phyloP scores from a whole-genome alignment of 495 filamentous ascomycete genomes.

The Penicillium paradoxum region DNA sequence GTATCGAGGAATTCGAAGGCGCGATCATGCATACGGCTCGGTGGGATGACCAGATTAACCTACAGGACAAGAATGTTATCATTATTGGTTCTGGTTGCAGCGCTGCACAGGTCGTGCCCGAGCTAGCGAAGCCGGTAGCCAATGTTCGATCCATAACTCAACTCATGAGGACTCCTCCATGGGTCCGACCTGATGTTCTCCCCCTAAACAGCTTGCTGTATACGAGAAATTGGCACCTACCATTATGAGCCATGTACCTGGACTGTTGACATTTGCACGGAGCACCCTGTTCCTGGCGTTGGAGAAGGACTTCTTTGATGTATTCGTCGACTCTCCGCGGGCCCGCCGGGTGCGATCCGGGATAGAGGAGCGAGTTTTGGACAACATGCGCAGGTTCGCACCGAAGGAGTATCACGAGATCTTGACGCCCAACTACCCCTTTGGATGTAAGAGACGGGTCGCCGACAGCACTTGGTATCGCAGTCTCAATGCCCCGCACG shows the following conservation, averaged over 20 bases:
- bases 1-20: slow-evolving; percentile 51
- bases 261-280: slow-evolving; percentile 33
- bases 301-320: slow-evolving; percentile 34
- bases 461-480: slow-evolving; percentile 53
- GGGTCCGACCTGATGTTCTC: slow-evolving; percentile 41
- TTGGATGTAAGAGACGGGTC: slow-evolving; percentile 60
- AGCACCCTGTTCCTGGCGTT: slow-evolving; percentile 23
- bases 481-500: slow-evolving; percentile 47
- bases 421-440: slow-evolving; percentile 54
- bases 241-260: slow-evolving; percentile 41
- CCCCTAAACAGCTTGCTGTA: slow-evolving; percentile 6
- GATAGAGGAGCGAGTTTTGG: slow-evolving; percentile 36
- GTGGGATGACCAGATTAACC: slow-evolving; percentile 46
- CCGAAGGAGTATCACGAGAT: slow-evolving; percentile 62
- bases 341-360: slow-evolving; percentile 22
- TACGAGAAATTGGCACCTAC: slow-evolving; percentile 41
- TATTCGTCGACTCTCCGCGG: slow-evolving; percentile 29
- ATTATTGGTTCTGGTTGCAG: slow-evolving; percentile 61
- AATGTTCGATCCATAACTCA: slow-evolving; percentile 57
- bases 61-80: slow-evolving; percentile 50
- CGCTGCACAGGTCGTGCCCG: slow-evolving; percentile 43
- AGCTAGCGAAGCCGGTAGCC: slow-evolving; percentile 31
- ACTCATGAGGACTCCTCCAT: slow-evolving; percentile 59
- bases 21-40: slow-evolving; percentile 54
- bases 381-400: slow-evolving; percentile 44